phyloP scores from a whole-genome alignment of 2,329 filamentous ascomycete genomes.

The Sphaerulina musiva region DNA sequence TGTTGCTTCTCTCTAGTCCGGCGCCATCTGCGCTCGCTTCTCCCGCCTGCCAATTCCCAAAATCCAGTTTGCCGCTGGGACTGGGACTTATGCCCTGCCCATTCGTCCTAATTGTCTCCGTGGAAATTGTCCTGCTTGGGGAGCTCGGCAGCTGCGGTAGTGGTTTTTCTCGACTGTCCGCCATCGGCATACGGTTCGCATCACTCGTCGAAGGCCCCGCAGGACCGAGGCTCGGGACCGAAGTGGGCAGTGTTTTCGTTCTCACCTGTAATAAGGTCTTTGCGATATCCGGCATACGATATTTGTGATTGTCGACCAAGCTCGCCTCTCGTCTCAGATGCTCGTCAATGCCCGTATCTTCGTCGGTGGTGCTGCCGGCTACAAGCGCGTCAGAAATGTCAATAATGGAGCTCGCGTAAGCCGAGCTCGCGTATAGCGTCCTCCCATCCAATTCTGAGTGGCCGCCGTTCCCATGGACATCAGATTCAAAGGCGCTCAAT shows the following conservation, averaged over 20 bases:
- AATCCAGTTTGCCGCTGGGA: slow-evolving; percentile 9
- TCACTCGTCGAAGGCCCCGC: background rate
- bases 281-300: slow-evolving; percentile 64
- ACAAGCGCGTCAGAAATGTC: slow-evolving; percentile 51
- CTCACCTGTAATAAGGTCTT: slow-evolving; percentile 45
- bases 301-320: slow-evolving; percentile 65
- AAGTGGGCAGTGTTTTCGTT: slow-evolving; percentile 31
- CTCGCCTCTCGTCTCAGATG: slow-evolving; percentile 38
- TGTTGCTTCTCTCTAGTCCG: slow-evolving; percentile 38
- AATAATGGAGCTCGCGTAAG: slow-evolving; percentile 34
- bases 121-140: slow-evolving; percentile 4
- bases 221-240: slow-evolving; percentile 20
- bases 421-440: slow-evolving; percentile 1
- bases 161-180: slow-evolving; percentile 9
- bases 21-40: slow-evolving; percentile 10
- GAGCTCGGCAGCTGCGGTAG: slow-evolving; percentile 18
- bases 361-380: slow-evolving; percentile 37
- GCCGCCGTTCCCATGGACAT: background rate
- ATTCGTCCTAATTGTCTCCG: slow-evolving; percentile 6
- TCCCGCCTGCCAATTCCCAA: slow-evolving; percentile 10
- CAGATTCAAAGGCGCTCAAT: slow-evolving; percentile 6
- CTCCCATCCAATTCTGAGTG: slow-evolving; percentile 2
- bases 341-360: slow-evolving; percentile 37
- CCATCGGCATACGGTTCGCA: slow-evolving; percentile 2
- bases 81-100: background rate